Conservation (phyloP, 495 filamentous ascomycete species). For the Aspergillus ellipticus region DNA sequence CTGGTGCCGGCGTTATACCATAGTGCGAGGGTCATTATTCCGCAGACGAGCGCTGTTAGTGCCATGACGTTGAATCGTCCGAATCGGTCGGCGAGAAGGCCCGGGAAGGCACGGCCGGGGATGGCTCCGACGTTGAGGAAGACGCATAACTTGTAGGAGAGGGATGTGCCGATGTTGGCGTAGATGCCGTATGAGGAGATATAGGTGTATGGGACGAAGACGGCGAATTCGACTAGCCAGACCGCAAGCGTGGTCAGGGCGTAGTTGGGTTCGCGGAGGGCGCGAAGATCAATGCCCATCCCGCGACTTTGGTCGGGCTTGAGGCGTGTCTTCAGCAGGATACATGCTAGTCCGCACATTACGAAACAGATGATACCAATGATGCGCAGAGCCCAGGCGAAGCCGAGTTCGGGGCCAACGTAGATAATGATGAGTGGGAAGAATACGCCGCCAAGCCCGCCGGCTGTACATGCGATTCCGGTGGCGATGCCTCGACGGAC, state of each 20-base stretch:
- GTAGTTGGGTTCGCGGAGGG: constrained; percentile 32
- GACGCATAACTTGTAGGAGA: constrained; percentile 54
- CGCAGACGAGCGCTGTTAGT: constrained; percentile 42
- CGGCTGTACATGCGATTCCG: constrained; percentile 67
- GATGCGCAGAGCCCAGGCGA: constrained; percentile 68
- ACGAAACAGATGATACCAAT: constrained; percentile 38
- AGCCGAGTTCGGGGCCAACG: constrained; percentile 62
- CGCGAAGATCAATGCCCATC: constrained; percentile 21
- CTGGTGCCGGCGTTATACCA: constrained; percentile 44
- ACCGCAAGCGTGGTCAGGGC: constrained; percentile 56
- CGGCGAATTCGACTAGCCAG: constrained; percentile 70
- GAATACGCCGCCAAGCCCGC: constrained; percentile 65
- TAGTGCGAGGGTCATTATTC: constrained; percentile 47
- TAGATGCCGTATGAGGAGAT: constrained; percentile 57
- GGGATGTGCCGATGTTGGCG: constrained; percentile 19
- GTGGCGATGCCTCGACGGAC: constrained; percentile 66
- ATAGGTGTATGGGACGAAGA: constrained; percentile 71
- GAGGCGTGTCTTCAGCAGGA: constrained; percentile 22
- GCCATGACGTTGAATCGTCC: constrained; percentile 70
- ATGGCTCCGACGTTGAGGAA: constrained; percentile 51
- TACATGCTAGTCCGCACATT: constrained; percentile 31
- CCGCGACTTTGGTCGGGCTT: constrained; percentile 19
- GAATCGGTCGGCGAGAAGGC: constrained; percentile 60
- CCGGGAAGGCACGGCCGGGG: constrained; percentile 47
- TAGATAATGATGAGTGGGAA: constrained; percentile 68